phyloP scores from a whole-genome alignment of 805 yeast species.

The Myxozyma mucilagina region DNA sequence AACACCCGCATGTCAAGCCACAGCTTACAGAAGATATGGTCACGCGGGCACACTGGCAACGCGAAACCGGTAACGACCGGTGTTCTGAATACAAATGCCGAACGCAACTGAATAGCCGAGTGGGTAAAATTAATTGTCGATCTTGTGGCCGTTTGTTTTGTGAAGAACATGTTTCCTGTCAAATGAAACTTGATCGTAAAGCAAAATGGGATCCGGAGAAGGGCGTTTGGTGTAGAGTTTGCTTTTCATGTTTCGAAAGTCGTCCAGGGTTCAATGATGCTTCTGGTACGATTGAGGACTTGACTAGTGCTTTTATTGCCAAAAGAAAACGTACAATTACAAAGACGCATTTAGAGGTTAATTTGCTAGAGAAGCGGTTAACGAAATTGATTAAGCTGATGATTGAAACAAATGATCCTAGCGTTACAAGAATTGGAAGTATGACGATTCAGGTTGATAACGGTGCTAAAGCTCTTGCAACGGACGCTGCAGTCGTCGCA shows the following conservation, averaged over 20 bases:
- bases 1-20: conserved; percentile 11
- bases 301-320: conserved; percentile 46
- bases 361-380: conserved; percentile 62
- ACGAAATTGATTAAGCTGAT: conserved; percentile 18
- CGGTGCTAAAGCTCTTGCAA: conserved; percentile 38
- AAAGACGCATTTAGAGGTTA: conserved; percentile 52
- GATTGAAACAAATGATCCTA: conserved; percentile 26
- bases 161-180: conserved; percentile 58
- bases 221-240: conserved; percentile 73
- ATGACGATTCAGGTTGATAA: conserved; percentile 23
- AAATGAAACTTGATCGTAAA: conserved; percentile 51
- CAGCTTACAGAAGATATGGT: conserved; percentile 40
- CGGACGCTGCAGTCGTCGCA: conserved; percentile 23
- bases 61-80: conserved; percentile 46
- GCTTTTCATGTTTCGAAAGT: conserved; percentile 57
- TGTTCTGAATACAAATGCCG: conserved; percentile 50
- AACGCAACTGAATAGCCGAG: conserved; percentile 50
- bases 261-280: conserved; percentile 55
- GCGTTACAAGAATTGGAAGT: conserved; percentile 35
- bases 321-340: conserved; percentile 51
- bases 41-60: conserved; percentile 60
- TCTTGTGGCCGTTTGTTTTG: conserved; percentile 76
- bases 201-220: conserved; percentile 49
- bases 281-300: conserved; percentile 49
- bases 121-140: conserved; percentile 68